A percentile compares a stretch with the other conserved stretches of the same genome.
Conservation (phyloP, 163 green algal species). For the Scenedesmus sp. region DNA sequence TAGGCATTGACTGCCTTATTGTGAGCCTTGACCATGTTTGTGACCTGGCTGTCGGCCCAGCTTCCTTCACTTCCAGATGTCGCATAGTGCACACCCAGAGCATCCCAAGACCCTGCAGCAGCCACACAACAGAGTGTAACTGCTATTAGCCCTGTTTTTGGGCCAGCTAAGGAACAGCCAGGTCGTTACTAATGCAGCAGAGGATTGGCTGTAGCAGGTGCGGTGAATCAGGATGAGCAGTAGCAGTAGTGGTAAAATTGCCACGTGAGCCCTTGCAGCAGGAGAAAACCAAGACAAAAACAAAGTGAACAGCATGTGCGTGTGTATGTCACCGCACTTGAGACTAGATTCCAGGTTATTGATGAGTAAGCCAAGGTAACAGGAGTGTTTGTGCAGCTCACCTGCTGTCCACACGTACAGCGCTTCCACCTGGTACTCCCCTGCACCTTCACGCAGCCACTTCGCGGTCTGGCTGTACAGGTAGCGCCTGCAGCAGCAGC, state of each 20-base stretch:
- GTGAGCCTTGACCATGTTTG: slow-evolving; percentile 48
- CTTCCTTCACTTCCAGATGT: slow-evolving; percentile 12
- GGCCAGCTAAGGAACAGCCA: no score
- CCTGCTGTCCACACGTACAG: slow-evolving; percentile 54
- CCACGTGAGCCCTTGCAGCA: no score
- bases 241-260: no score
- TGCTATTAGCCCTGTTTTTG: neutral
- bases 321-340: no score
- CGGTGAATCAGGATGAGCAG: no score
- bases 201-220: no score
- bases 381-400: neutral
- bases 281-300: no score
- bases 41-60: slow-evolving; percentile 51
- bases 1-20: slow-evolving; percentile 47
- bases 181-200: no score
- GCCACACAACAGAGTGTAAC: neutral
- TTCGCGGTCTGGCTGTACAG: slow-evolving; percentile 47
- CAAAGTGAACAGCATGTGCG: no score
- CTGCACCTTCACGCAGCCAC: slow-evolving; percentile 28
- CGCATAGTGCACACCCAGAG: slow-evolving; percentile 46
- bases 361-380: neutral
- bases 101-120: slow-evolving; percentile 53
- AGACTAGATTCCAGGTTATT: no score
- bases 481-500: slow-evolving; percentile 36
- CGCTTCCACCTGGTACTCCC: slow-evolving; percentile 16